Evolutionary conservation across 768 basidiomycete species (phyloP), one percentile per base, ranked within the genome.

Genomic region (Tubosaeta sp.): DNA sequence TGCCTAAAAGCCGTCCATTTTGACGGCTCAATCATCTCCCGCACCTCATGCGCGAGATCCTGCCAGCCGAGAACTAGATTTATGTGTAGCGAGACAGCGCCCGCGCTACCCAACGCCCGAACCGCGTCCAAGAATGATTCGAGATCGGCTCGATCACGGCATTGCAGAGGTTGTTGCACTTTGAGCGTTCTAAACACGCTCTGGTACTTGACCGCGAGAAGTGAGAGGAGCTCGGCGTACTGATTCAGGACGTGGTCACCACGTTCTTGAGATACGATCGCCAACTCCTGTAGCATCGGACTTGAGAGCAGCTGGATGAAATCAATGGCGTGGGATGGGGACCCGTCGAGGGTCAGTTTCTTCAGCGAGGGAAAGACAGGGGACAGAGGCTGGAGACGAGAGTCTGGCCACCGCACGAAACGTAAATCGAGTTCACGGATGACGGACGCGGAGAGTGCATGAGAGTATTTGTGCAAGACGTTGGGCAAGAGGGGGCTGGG

Each of bases 381-480:
- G 21, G 51, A 53, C 36, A 42, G 34, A 3, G 55, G 53, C 9
- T 53, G 58, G 42, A 64, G 34, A 43, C 52, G 53, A 25, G 45
- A 39, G 18, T 59, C 62, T 21, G 62, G 59, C 61, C 61, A 62
- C 38, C 52, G 59, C 19, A 58, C 53, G 31, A 62, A 52, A 19
- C 59, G 62, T 30, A 64, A 48, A 46, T 62, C 61, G 35, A 64
- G 59, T 36, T 61, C 62, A 30, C 14, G 38, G 36, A 62, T 25
- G 32, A 43, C 3, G 8, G 61, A 62, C 22, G 52, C 54, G 11
- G 63, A 62, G 36, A 63, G 45, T 21, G 52, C 52, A 35, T 62
- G 54, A 19, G 49, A 56, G 14, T 56, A 63, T 59, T 59, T 65
- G 31, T 65, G 63, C 18, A 63, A 48, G 19, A 65, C 62, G 11